Evolutionary conservation across 768 basidiomycete species (phyloP).

Genomic region (Tricholoma sp.): DNA sequence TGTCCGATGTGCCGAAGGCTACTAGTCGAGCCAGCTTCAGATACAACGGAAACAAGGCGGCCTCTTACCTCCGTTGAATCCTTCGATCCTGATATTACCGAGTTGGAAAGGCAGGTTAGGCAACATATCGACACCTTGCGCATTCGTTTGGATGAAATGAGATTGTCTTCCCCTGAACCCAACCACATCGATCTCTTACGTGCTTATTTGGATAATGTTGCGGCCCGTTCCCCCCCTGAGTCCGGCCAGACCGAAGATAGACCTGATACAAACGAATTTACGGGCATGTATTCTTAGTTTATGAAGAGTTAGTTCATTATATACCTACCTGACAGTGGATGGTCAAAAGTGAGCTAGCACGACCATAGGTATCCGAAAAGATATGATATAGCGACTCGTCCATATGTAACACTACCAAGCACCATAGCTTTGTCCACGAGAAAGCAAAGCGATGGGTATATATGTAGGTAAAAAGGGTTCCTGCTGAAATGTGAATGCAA

Average conservation of each 20-base stretch:
- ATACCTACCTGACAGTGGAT: neutral
- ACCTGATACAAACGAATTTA: constrained; percentile 30
- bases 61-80: constrained; percentile 1
- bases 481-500: constrained; percentile 6
- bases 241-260: neutral
- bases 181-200: too few species aligned
- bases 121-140: constrained; percentile 6
- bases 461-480: neutral
- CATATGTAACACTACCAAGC: neutral
- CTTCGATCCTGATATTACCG: constrained; percentile 3
- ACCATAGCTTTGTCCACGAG: neutral
- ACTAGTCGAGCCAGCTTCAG: constrained; percentile 26
- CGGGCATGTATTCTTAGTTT: constrained; percentile 56
- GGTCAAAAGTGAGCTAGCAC: neutral
- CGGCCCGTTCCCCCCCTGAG: neutral
- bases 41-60: neutral
- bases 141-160: neutral
- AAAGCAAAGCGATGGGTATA: constrained; percentile 1
- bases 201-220: too few species aligned
- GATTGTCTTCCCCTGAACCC: neutral
- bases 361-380: neutral
- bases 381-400: neutral
- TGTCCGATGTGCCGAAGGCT: constrained; percentile 62
- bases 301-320: neutral
- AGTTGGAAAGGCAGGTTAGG: constrained; percentile 10